Percentiles rank a stretch among this genome's conserved stretches.
These are phyloP conservation scores for Amaranthus tricolor DNA, from an alignment of 179 eudicot species.

Conservation along the genomic window DNA sequence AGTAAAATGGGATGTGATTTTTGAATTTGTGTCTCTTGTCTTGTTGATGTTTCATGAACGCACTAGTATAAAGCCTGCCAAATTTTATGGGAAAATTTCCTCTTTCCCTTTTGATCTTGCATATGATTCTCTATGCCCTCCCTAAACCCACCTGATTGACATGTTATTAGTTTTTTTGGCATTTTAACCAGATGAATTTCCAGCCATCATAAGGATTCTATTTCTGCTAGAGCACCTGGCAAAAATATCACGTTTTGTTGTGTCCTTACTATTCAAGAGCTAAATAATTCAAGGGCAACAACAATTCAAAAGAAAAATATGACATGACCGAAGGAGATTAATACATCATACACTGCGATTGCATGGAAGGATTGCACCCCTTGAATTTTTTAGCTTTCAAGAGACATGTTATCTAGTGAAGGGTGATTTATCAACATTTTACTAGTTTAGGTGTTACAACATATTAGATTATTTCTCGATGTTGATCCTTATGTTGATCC, in stretches of 20 bases:
- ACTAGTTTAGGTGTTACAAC: background rate
- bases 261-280: background rate
- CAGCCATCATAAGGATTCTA: background rate
- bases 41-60: background rate
- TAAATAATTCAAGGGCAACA: background rate
- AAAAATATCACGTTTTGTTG: background rate
- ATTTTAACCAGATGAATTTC: background rate
- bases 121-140: background rate
- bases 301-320: background rate
- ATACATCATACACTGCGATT: background rate
- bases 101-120: background rate
- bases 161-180: background rate
- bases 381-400: background rate
- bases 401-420: background rate
- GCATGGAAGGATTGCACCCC: background rate
- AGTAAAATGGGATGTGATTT: background rate
- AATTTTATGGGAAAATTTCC: background rate
- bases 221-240: background rate
- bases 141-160: background rate
- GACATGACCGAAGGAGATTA: background rate
- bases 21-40: background rate
- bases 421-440: background rate
- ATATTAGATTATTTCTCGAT: background rate
- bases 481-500: too few relatives aligned
- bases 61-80: background rate